Evolutionary conservation across 331 rosid species (phyloP).

Genomic region (Saraca asoca): DNA sequence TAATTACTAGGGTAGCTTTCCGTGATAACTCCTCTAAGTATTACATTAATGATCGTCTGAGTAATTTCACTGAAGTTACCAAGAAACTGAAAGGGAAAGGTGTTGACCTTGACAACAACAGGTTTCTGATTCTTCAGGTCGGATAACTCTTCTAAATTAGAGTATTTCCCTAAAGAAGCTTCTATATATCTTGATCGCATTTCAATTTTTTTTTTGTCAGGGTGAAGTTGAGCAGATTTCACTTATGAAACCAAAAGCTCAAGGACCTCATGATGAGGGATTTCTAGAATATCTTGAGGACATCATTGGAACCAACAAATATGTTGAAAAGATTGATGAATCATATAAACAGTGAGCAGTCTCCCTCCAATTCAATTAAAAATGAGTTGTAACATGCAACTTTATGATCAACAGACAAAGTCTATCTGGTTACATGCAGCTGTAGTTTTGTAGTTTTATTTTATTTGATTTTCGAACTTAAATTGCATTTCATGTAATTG

Average conservation of each 20-base stretch:
- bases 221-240: slow-evolving; percentile 99
- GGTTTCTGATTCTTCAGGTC: slow-evolving; percentile 96
- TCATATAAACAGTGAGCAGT: slow-evolving; percentile 75
- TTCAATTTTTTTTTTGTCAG: slow-evolving; percentile 50
- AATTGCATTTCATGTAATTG: slow-evolving; percentile 18
- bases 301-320: slow-evolving; percentile 88
- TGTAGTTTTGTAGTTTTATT: slow-evolving; percentile 14
- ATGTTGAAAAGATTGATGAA: slow-evolving; percentile 83
- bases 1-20: slow-evolving; percentile 77
- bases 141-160: slow-evolving; percentile 1
- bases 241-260: slow-evolving; percentile 94
- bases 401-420: slow-evolving; percentile 11
- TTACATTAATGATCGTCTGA: slow-evolving; percentile 70
- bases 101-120: slow-evolving; percentile 93
- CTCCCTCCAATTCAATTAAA: slow-evolving; percentile 27
- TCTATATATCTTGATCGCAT: slow-evolving; percentile 23
- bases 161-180: neutral
- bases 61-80: slow-evolving; percentile 95
- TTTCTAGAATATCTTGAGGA: slow-evolving; percentile 96
- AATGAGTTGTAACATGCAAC: slow-evolving; percentile 2
- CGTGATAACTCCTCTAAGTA: slow-evolving; percentile 93
- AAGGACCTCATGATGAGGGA: slow-evolving; percentile 97
- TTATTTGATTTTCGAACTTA: neutral
- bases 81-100: slow-evolving; percentile 93
- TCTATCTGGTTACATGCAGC: neutral